Evolutionary conservation across 306 rosid species (phyloP).

Genomic region (Quercus robur): DNA sequence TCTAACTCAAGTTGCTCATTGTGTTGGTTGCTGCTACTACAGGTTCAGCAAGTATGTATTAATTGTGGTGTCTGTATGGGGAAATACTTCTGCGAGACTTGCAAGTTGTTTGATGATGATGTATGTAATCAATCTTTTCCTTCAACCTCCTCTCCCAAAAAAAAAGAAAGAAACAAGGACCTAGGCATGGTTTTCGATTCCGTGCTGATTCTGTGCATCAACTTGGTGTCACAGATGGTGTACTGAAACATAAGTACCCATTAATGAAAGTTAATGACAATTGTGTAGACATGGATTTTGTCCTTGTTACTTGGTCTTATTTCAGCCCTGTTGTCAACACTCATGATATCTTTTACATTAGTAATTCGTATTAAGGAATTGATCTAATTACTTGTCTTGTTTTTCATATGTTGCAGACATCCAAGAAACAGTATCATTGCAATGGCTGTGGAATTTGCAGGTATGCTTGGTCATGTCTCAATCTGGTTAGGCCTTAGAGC

Average conservation of each 20-base stretch:
- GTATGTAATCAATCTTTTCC: conserved; percentile 20
- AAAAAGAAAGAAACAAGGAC: not conserved
- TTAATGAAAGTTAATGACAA: not conserved
- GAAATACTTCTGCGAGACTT: conserved; percentile 67
- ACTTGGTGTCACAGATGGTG: not conserved
- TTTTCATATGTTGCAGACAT: conserved; percentile 37
- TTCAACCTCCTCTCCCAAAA: not conserved
- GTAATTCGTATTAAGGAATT: not conserved
- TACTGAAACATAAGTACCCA: not conserved
- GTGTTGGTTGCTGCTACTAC: conserved; percentile 29
- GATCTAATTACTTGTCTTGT: not conserved
- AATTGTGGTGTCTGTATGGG: conserved; percentile 91
- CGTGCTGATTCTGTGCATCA: not conserved
- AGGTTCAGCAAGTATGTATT: conserved; percentile 75
- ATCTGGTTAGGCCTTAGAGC: not conserved
- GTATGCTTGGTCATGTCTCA: conserved; percentile 25
- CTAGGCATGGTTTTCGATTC: not conserved
- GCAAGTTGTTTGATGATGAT: conserved; percentile 91
- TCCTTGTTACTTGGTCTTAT: conserved; percentile 2
- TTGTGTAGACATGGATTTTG: not conserved
- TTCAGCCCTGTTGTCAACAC: not conserved
- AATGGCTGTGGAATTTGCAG: conserved; percentile 90
- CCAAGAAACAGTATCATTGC: conserved; percentile 86
- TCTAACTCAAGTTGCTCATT: conserved; percentile 1
- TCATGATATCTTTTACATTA: not conserved